Evolutionary conservation across 495 filamentous ascomycete genomes (phyloP).

Genomic region (Neurospora sp.): DNA sequence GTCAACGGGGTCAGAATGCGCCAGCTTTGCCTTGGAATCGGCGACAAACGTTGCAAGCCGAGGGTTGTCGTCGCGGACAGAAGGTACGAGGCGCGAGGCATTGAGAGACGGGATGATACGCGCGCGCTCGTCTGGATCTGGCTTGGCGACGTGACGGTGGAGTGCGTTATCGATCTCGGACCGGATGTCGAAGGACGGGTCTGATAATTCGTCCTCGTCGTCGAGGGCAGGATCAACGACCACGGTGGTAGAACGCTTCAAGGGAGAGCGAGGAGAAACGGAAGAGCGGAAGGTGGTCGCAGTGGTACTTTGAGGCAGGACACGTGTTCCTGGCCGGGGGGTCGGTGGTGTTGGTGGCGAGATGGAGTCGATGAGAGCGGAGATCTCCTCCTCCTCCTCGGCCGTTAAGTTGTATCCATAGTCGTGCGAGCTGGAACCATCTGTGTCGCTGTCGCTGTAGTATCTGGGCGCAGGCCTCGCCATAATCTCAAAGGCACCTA

Average conservation of each 20-base stretch:
- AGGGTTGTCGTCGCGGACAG: neutral
- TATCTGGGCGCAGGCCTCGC: neutral
- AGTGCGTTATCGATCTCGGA: neutral
- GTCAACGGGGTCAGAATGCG: conserved; percentile 2
- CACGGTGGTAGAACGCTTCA: neutral
- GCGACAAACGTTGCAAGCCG: conserved; percentile 9
- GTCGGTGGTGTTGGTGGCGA: conserved; percentile 5
- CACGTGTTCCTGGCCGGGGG: neutral
- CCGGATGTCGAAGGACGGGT: conserved; percentile 15
- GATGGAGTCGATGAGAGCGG: conserved; percentile 11
- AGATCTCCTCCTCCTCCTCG: conserved; percentile 43
- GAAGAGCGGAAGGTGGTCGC: neutral
- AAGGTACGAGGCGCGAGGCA: conserved; percentile 6
- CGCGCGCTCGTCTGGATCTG: neutral
- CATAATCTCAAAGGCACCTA: neutral
- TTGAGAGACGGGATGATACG: neutral
- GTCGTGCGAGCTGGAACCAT: conserved; percentile 14
- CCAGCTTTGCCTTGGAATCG: conserved; percentile 8
- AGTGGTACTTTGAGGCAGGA: neutral
- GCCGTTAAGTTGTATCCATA: conserved; percentile 65
- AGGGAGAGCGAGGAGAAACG: neutral
- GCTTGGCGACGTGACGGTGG: neutral
- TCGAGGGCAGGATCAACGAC: conserved; percentile 3
- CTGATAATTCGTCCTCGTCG: conserved; percentile 8
- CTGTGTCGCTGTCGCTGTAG: conserved; percentile 35